These are phyloP conservation scores for Rhexocercosporidium sp. DNA, from an alignment of 2,329 filamentous ascomycete species.

Conservation along the genomic window DNA sequence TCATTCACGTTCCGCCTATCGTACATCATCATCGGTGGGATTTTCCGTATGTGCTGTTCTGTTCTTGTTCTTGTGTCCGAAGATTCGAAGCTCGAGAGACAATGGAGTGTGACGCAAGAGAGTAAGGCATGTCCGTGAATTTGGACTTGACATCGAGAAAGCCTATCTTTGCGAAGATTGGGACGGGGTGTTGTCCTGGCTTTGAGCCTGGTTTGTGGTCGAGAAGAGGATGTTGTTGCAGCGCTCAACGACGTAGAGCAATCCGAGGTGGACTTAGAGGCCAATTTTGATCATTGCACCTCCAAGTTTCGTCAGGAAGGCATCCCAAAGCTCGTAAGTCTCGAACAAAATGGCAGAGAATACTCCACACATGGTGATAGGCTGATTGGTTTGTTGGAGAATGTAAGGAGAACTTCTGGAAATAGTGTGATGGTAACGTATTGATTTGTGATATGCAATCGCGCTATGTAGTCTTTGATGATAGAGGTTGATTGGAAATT, in stretches of 20 bases:
- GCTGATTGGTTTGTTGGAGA: background rate
- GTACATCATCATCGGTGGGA: background rate
- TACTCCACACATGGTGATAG: slow-evolving; percentile 30
- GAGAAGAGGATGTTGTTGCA: background rate
- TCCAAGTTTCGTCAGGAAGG: slow-evolving; percentile 29
- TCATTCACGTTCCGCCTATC: background rate
- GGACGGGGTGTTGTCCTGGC: background rate
- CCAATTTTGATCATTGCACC: slow-evolving; percentile 23
- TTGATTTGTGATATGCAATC: background rate
- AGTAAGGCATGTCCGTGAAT: background rate
- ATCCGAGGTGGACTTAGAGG: slow-evolving; percentile 2
- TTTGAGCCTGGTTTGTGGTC: background rate
- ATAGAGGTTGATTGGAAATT: background rate
- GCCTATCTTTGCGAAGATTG: background rate
- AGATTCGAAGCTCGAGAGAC: background rate
- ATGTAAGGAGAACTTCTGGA: background rate
- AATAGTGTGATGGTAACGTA: background rate
- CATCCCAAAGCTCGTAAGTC: slow-evolving; percentile 36
- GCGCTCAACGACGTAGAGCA: slow-evolving; percentile 1
- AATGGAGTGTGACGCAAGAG: background rate
- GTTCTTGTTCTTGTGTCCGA: background rate
- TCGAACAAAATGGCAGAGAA: slow-evolving; percentile 33
- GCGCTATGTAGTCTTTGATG: background rate
- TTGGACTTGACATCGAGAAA: background rate
- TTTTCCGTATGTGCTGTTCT: background rate